phyloP scores from a whole-genome alignment of 2,329 filamentous ascomycete genomes.

The Monilinia polystroma region DNA sequence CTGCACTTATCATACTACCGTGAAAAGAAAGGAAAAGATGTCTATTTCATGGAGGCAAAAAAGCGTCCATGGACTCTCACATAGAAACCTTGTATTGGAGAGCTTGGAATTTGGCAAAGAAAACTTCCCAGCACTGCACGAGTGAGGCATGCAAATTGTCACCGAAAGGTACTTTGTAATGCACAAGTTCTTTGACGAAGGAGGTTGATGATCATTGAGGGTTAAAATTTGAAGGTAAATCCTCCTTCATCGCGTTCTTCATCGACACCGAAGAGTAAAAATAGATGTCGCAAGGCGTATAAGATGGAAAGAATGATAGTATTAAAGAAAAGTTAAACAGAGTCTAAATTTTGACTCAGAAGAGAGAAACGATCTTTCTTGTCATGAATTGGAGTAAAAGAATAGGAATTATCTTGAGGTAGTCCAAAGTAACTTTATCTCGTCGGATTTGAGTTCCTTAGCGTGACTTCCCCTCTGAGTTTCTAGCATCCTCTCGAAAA shows the following conservation, averaged over 20 bases:
- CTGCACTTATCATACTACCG: background rate
- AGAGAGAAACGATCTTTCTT: background rate
- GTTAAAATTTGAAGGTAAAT: background rate
- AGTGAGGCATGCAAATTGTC: background rate
- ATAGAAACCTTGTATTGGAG: background rate
- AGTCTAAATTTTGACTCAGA: background rate
- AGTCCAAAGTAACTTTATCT: background rate
- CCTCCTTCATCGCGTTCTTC: background rate
- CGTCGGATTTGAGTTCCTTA: background rate
- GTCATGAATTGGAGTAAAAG: background rate
- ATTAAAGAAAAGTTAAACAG: background rate
- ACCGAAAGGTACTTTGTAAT: background rate
- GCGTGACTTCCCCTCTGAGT: slow-evolving; percentile 3
- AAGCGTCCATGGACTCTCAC: background rate
- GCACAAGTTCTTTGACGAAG: background rate
- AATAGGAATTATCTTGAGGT: background rate
- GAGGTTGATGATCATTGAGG: background rate
- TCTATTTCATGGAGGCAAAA: background rate
- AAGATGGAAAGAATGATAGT: background rate
- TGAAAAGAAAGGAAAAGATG: background rate
- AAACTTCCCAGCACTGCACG: background rate
- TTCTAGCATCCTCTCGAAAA: background rate
- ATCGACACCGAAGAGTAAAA: background rate
- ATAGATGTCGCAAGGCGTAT: background rate
- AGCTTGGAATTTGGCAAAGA: background rate